Base-by-base conservation (phyloP, 768 basidiomycete genomes). In the Sporobolomyces pararoseus region DNA sequence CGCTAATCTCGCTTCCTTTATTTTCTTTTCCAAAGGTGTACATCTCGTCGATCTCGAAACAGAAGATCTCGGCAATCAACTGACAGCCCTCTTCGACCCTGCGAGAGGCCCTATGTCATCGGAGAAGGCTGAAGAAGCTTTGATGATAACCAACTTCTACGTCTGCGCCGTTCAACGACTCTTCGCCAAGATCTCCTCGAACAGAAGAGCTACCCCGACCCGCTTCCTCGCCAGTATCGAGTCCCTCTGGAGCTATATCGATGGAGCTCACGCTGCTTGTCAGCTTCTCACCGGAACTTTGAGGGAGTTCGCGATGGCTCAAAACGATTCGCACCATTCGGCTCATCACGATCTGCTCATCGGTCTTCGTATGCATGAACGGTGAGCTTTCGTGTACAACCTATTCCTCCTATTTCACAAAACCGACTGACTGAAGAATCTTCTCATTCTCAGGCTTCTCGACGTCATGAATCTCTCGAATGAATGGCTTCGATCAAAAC, bases 391-490 rank as follows among this genome's bases (percentile, higher is more conserved):
- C 23, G 16, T 25, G 25, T n/a, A n/a, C n/a, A n/a, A n/a, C n/a
- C n/a, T n/a, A 14, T 31, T 16, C 29, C 12, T 14, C 31, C 17
- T 27, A n/a, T 47, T 21, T 25, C 19, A 17, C 44, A 10, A 3
- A 19, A 29, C 16, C 4, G 4, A 9, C 53, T 23, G 6, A 55
- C 63, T 13, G 4, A 2, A 14, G 7, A 12, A 53, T 37, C 7
- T 6, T 12, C 51, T 7, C 14, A 23, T 35, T n/a, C 13, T 25
- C 63, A 66, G 68, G 49, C 46, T 73, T 2, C 64, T 73, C 60
- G 72, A 73, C 37, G 31, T 73, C 50, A 57, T 73, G 9, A 69
- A 73, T 52, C 61, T 73, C 31, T 52, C 68, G 29, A 59, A 73
- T 51, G 68, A 64, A 13, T 66, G 53, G 52, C 49, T 73, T 23